These are phyloP conservation scores for Lentinula sp. DNA, from an alignment of 768 basidiomycete genomes.

Conservation along the genomic window DNA sequence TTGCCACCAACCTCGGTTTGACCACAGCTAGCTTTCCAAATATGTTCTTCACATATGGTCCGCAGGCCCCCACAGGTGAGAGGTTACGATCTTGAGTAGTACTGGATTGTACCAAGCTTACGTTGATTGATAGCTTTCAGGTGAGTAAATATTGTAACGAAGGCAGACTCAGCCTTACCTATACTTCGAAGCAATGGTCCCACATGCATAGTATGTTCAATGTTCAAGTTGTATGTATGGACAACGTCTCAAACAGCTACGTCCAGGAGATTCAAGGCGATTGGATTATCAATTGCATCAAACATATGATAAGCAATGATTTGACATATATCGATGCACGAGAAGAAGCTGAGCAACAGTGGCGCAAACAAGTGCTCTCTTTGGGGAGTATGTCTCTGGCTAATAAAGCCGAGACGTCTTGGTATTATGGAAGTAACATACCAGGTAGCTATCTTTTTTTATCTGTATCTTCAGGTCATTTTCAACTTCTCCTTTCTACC, in stretches of 20 bases:
- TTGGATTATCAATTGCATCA: constrained; percentile 19
- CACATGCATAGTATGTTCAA: neutral
- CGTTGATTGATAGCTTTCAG: neutral
- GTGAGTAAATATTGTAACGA: neutral
- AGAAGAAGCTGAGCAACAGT: neutral
- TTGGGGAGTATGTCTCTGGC: neutral
- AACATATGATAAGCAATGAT: constrained; percentile 8
- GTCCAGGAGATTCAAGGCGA: constrained; percentile 18
- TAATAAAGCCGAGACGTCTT: constrained; percentile 2
- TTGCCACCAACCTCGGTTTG: constrained; percentile 12
- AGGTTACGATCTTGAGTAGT: neutral
- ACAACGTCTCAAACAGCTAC: neutral
- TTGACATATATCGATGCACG: neutral
- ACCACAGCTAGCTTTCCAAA: constrained; percentile 11
- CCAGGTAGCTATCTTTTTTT: neutral
- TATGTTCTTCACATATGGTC: constrained; percentile 12
- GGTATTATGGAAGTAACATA: constrained; percentile 12
- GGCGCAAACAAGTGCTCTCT: neutral
- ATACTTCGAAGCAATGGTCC: neutral
- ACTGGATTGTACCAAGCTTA: neutral
- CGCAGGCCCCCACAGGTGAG: constrained; percentile 11
- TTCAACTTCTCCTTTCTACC: neutral
- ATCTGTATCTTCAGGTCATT: neutral
- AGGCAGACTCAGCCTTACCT: neutral
- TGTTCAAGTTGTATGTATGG: neutral